Evolutionary conservation across 768 basidiomycete genomes (phyloP).

Genomic region (Sporobolomyces roseus): DNA sequence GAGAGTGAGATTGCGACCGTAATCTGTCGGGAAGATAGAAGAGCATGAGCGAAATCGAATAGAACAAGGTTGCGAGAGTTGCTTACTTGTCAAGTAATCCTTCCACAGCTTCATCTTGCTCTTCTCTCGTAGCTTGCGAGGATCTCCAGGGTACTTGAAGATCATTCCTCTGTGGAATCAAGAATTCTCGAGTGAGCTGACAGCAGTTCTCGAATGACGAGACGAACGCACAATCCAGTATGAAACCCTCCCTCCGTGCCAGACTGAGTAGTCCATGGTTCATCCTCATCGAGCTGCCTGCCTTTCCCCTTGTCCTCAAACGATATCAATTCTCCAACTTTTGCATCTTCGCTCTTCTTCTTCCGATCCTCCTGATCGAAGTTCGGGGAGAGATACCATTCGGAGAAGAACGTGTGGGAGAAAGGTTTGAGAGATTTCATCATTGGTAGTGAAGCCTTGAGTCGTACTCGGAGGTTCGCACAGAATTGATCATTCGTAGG

Average conservation of each 20-base stretch:
- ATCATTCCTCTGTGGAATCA: slow-evolving; percentile 22
- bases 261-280: slow-evolving; percentile 50
- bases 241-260: slow-evolving; percentile 46
- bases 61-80: neutral
- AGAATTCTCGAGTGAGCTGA: neutral
- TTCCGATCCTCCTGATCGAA: slow-evolving; percentile 20
- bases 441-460: slow-evolving; percentile 81
- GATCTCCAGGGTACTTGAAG: slow-evolving; percentile 87
- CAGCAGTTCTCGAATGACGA: neutral
- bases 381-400: slow-evolving; percentile 52
- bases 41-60: neutral
- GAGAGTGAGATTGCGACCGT: slow-evolving; percentile 91
- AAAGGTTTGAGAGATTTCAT: slow-evolving; percentile 93
- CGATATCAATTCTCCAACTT: slow-evolving; percentile 43
- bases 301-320: slow-evolving; percentile 43
- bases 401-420: slow-evolving; percentile 88
- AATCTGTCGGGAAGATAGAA: slow-evolving; percentile 54
- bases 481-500: slow-evolving; percentile 84
- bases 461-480: slow-evolving; percentile 74
- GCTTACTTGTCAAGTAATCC: slow-evolving; percentile 70
- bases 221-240: slow-evolving; percentile 25
- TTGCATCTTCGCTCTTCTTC: slow-evolving; percentile 14
- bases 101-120: slow-evolving; percentile 96
- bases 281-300: slow-evolving; percentile 46
- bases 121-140: slow-evolving; percentile 85